Base-by-base conservation (phyloP, 225 moss, liverwort and hornwort genomes). In the Pleurozium schreberi region DNA sequence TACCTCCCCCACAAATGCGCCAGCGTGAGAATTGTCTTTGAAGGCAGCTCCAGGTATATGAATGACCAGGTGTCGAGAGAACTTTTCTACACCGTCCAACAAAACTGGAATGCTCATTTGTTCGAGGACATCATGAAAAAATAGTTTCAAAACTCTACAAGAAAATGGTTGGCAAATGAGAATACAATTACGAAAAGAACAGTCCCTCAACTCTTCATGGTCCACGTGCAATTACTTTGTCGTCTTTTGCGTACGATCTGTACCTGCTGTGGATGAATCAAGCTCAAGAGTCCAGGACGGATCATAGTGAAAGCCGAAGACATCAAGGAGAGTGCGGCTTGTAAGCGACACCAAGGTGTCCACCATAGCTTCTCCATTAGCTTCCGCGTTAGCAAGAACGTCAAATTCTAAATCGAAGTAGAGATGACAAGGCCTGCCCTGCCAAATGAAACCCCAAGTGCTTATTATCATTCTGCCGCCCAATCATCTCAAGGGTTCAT, bases 371-470 rank as follows among this genome's bases (percentile, higher is more conserved):
- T 97, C 97, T 42, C 99, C 99, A 86, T 96, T 89, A 60, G 94
- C 94, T 23, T 86, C 92, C 47, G 36, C 8, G 80, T 99, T 99
- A 34, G 90, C 92, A 82, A 71, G 90, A 85, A 87, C 81, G 80
- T 95, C 94, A 92, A 95, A 99, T 91, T 99, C 99, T 91, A 99
- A 89, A 90, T 99, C 99, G 88, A 99, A 99, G 90, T 99, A 99
- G 68, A 99, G 90, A 93, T 99, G 99, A 93, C 99, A 99, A 86
- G 99, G 97, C 90, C 95, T 97, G 91, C 97, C 99, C 97, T 98
- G 96, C 92, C 93, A 95, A 87, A 88, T 53, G 80, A 86, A 91
- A n/a, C n/a, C 83, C 59, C 89, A 87, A 43, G 88, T 58, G 91
- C 75, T 74, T 74, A 66, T 49, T 26, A 76, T 87, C 79, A n/a